Evolutionary conservation across 2,329 filamentous ascomycete species (phyloP).

Genomic region (Aspergillus brasiliensis): DNA sequence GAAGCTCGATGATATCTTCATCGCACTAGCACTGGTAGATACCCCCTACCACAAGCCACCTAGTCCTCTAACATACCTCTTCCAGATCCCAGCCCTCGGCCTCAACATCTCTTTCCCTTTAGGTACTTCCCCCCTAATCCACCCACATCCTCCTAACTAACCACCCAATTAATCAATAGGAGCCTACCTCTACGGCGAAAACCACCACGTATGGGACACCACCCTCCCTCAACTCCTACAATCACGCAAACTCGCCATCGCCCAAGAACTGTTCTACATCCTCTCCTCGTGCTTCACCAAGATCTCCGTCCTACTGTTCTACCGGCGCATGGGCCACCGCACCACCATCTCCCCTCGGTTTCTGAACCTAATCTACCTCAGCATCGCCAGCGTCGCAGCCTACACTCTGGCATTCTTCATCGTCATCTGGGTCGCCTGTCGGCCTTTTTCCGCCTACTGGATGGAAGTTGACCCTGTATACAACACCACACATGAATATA

Average conservation of each 20-base stretch:
- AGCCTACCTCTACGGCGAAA: constrained; percentile 7
- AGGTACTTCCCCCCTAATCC: background rate
- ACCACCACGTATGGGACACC: constrained; percentile 13
- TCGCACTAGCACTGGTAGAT: constrained; percentile 6
- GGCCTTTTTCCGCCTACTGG: constrained; percentile 8
- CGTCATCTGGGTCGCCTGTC: constrained; percentile 10
- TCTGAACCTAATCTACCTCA: constrained; percentile 6
- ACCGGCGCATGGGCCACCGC: constrained; percentile 11
- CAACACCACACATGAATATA: background rate
- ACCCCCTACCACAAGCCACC: background rate
- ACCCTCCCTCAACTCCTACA: background rate
- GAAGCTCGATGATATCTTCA: constrained; percentile 1
- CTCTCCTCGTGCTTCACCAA: constrained; percentile 1
- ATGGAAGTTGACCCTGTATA: constrained; percentile 5
- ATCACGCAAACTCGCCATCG: constrained; percentile 6
- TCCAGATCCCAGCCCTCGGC: background rate
- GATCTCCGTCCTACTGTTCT: constrained; percentile 9
- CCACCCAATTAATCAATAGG: background rate
- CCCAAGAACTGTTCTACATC: constrained; percentile 6
- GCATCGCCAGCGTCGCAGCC: constrained; percentile 7
- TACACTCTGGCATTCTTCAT: constrained; percentile 10
- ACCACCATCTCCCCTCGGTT: constrained; percentile 7
- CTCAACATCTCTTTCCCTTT: background rate
- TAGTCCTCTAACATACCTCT: background rate
- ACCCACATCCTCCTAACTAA: background rate